These are phyloP conservation scores for Verticillium zaregamsianum DNA, from an alignment of 2,329 filamentous ascomycete genomes.

Conservation along the genomic window DNA sequence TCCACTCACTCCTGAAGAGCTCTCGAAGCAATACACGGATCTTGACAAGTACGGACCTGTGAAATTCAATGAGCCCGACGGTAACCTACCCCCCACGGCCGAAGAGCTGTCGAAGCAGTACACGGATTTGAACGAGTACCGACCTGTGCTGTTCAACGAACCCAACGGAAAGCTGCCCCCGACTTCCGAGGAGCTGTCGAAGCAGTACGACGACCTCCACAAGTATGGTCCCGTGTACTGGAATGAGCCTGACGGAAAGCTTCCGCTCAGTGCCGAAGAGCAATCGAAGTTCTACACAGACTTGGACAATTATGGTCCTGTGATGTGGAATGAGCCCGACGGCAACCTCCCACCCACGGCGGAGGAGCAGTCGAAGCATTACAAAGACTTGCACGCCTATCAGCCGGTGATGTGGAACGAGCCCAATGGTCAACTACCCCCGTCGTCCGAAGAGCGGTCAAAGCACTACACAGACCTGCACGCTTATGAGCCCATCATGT, in stretches of 20 bases:
- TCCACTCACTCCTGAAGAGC: slow-evolving; percentile 26
- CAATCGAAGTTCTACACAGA: slow-evolving; percentile 35
- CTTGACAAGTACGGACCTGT: slow-evolving; percentile 30
- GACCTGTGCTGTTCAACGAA: slow-evolving; percentile 22
- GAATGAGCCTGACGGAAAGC: slow-evolving; percentile 32
- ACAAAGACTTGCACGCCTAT: slow-evolving; percentile 38
- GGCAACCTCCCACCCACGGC: slow-evolving; percentile 22
- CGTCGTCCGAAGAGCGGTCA: slow-evolving; percentile 5
- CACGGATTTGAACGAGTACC: slow-evolving; percentile 25
- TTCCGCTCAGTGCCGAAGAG: slow-evolving; percentile 26
- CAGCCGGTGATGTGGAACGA: slow-evolving; percentile 13
- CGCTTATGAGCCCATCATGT: slow-evolving; percentile 12
- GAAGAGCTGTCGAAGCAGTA: slow-evolving; percentile 37
- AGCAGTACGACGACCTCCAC: slow-evolving; percentile 34
- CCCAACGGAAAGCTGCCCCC: slow-evolving; percentile 31
- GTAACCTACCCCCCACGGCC: slow-evolving; percentile 19
- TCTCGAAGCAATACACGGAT: slow-evolving; percentile 34
- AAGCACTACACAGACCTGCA: slow-evolving; percentile 11
- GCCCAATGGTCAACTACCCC: slow-evolving; percentile 13
- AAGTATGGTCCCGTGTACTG: slow-evolving; percentile 28
- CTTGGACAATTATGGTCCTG: slow-evolving; percentile 24
- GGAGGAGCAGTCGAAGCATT: slow-evolving; percentile 30
- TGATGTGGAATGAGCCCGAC: slow-evolving; percentile 29
- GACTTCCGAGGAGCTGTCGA: slow-evolving; percentile 28
- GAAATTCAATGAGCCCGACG: slow-evolving; percentile 32